Base-by-base conservation (phyloP, 148 eudicot species). In the Mesembryanthemum crystallinum region DNA sequence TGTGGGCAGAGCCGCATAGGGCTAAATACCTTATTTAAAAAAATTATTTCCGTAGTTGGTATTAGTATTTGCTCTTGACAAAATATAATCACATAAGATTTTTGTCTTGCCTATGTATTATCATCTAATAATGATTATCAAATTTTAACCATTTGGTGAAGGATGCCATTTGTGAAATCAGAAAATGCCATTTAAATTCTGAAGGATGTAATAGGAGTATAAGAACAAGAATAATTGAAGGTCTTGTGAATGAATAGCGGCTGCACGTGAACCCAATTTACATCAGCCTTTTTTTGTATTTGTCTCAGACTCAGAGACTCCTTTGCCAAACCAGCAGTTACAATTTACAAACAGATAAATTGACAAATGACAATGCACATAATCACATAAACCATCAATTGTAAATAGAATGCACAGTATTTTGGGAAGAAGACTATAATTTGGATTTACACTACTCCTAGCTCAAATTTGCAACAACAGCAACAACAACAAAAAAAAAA, bases 191-290 rank as follows among this genome's bases (percentile, higher is more conserved):
- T 27, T 17, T 2, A 9, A 52, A 24, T 24, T 13, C 27, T 62
- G 68, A 60, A 73, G 47, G 9, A 39, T 60, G 7, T 25, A 60
- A 7, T 24, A 23, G 27, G 17, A 39, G 17, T 0, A 23, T 1
- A 42, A 63, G 73, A 58, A 33, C n/a, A 58, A 42, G 66, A 71
- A 71, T 52, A 61, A 54, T 33, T 8, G 45, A 37, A 64, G 43
- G 24, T 51, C 66, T 76, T 76, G 83, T 81, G 83, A 81, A 27
- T 66, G 52, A 76, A 81, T 66, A 81, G 80, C 69, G 83, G 83
- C 79, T 71, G 69, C 76, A 76, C 66, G 83, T 81, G 83, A 81
- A 64, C 54, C 72, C 68, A 64, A 33, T 23, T 80, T 55, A 25
- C 67, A 75, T 45, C 68, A 58, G 65, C 18, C 37, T 42, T 73